Conservation (phyloP, 179 eudicot genomes). For the Patellifolia procumbens region DNA sequence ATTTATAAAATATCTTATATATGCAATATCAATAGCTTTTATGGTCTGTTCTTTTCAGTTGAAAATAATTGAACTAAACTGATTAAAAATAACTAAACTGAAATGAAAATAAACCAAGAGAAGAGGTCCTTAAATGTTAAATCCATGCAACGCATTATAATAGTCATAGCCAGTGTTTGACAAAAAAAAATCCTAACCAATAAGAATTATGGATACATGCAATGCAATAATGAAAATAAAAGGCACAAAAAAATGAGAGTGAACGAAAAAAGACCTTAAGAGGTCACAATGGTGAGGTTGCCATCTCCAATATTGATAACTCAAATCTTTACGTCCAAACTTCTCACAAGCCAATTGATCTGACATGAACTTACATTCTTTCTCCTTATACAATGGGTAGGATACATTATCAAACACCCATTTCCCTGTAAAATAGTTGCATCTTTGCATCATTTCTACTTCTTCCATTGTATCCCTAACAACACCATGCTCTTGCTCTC, state of each 20-base stretch:
- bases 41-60: too few relatives aligned
- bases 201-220: neutral
- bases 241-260: neutral
- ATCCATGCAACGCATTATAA: too few relatives aligned
- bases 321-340: slow-evolving; percentile 60
- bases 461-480: slow-evolving; percentile 8
- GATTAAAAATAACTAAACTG: too few relatives aligned
- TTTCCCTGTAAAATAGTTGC: slow-evolving; percentile 56
- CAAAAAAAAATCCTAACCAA: too few relatives aligned
- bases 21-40: too few relatives aligned
- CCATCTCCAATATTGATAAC: slow-evolving; percentile 73
- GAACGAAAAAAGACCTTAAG: slow-evolving; percentile 49
- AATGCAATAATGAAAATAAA: neutral
- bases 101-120: too few relatives aligned
- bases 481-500: neutral
- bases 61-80: too few relatives aligned
- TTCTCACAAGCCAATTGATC: slow-evolving; percentile 63
- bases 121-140: too few relatives aligned
- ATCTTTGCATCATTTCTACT: slow-evolving; percentile 16
- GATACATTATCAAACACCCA: slow-evolving; percentile 61
- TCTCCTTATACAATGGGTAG: slow-evolving; percentile 57
- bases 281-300: slow-evolving; percentile 71
- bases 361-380: slow-evolving; percentile 49
- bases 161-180: too few relatives aligned
- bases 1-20: too few relatives aligned